Conservation (phyloP, 2,329 filamentous ascomycete genomes). For the Verticillium nonalfalfae region DNA sequence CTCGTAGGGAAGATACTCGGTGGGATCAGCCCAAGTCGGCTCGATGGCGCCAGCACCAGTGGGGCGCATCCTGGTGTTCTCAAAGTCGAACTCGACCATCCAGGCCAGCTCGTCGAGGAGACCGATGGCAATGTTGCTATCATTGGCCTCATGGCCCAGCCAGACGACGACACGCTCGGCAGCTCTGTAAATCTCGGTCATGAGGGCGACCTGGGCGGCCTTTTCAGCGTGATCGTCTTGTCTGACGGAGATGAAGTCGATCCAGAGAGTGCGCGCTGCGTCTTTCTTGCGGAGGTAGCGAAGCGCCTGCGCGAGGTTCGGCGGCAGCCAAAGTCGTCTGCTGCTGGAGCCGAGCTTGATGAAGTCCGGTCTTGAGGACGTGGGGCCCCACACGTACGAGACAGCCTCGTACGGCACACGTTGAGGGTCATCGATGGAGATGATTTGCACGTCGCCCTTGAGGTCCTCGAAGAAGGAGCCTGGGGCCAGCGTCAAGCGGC, state of each 20-base stretch:
- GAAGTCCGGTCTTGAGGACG: not conserved
- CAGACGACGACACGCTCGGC: slow-evolving; percentile 4
- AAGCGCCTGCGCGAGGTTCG: not conserved
- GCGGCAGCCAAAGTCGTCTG: not conserved
- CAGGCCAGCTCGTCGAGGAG: not conserved
- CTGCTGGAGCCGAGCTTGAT: not conserved
- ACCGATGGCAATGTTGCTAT: not conserved
- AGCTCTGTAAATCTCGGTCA: slow-evolving; percentile 4
- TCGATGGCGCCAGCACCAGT: not conserved
- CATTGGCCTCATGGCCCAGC: slow-evolving; percentile 1
- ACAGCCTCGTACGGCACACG: slow-evolving; percentile 9
- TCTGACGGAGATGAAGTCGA: slow-evolving; percentile 5
- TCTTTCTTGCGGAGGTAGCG: slow-evolving; percentile 1
- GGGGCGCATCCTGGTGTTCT: not conserved
- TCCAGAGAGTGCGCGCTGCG: not conserved
- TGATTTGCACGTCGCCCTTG: not conserved
- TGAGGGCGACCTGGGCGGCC: slow-evolving; percentile 4
- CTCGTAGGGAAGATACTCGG: slow-evolving; percentile 1
- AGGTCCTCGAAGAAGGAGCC: slow-evolving; percentile 1
- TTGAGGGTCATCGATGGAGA: slow-evolving; percentile 3
- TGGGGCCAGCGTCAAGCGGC: not conserved
- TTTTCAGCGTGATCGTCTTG: slow-evolving; percentile 5
- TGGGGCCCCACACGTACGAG: slow-evolving; percentile 11
- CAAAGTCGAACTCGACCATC: slow-evolving; percentile 3
- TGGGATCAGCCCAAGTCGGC: not conserved